phyloP scores from a whole-genome alignment of 768 basidiomycete genomes.

The Amanita polypyramis region DNA sequence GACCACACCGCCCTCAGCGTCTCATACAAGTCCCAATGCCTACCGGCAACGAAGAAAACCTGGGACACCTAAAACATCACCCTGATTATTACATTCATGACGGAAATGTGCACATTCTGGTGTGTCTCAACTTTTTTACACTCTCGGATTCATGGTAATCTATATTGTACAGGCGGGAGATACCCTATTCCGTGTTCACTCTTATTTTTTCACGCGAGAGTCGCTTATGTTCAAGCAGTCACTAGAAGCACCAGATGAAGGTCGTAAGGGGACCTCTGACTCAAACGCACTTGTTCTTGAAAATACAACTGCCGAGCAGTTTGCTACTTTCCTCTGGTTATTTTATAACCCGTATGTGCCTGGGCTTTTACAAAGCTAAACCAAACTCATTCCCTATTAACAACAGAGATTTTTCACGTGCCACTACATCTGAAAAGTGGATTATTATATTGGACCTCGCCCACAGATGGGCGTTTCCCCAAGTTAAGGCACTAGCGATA shows the following conservation, averaged over 20 bases:
- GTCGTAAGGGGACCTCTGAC: constrained; percentile 27
- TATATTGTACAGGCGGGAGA: constrained; percentile 37
- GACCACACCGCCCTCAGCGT: background rate
- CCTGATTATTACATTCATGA: constrained; percentile 39
- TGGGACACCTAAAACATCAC: constrained; percentile 16
- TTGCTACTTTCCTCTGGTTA: constrained; percentile 39
- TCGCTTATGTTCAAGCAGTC: constrained; percentile 35
- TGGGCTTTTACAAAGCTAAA: constrained; percentile 31
- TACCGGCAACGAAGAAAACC: background rate
- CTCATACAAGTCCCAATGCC: background rate
- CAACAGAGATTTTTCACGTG: constrained; percentile 28
- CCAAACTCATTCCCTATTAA: constrained; percentile 38
- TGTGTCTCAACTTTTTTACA: constrained; percentile 17
- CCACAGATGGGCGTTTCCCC: constrained; percentile 32
- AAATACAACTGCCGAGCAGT: constrained; percentile 25
- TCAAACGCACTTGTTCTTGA: constrained; percentile 29
- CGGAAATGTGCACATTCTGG: constrained; percentile 45
- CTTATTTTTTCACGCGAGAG: constrained; percentile 55
- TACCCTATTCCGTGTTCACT: constrained; percentile 44
- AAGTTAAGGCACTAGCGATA: background rate
- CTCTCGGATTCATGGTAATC: background rate
- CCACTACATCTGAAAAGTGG: constrained; percentile 32
- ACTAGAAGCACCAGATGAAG: constrained; percentile 20
- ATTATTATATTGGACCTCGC: constrained; percentile 44
- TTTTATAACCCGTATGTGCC: constrained; percentile 44